Conservation (phyloP, 305 asterid genomes). For the Nicotiana rustica region DNA sequence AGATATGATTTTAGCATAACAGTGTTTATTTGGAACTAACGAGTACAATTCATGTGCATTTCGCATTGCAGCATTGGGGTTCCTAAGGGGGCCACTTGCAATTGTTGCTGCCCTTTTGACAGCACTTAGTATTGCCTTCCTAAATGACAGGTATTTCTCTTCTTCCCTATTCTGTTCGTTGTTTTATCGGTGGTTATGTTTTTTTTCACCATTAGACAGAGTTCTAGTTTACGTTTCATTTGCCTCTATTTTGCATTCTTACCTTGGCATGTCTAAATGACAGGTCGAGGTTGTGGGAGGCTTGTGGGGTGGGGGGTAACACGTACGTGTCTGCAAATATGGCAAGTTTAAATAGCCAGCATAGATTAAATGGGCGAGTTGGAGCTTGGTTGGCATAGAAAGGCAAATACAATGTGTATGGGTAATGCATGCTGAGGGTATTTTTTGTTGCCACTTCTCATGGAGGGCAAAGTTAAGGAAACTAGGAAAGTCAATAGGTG, state of each 20-base stretch:
- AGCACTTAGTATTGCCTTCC: slow-evolving; percentile 81
- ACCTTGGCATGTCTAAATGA: neutral
- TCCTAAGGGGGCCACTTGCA: slow-evolving; percentile 82
- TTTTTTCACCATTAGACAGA: neutral
- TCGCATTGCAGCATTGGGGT: slow-evolving; percentile 70
- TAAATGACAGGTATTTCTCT: slow-evolving; percentile 78
- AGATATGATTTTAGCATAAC: neutral
- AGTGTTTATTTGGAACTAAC: neutral
- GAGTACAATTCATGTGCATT: slow-evolving; percentile 37
- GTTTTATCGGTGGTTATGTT: neutral
- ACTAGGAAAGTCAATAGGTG: neutral
- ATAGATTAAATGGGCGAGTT: neutral
- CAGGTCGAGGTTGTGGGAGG: neutral
- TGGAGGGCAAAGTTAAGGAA: neutral
- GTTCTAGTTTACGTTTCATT: neutral
- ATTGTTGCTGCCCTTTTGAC: slow-evolving; percentile 80
- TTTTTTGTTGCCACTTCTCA: neutral
- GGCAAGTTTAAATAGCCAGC: neutral
- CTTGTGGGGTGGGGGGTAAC: neutral
- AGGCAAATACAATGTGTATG: neutral
- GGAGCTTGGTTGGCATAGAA: neutral
- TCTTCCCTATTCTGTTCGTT: neutral
- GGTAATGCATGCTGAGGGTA: neutral
- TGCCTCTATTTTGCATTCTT: neutral
- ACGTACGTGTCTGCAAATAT: neutral